Evolutionary conservation across 2,329 filamentous ascomycete genomes (phyloP).

Genomic region (Alternaria ethzedia): DNA sequence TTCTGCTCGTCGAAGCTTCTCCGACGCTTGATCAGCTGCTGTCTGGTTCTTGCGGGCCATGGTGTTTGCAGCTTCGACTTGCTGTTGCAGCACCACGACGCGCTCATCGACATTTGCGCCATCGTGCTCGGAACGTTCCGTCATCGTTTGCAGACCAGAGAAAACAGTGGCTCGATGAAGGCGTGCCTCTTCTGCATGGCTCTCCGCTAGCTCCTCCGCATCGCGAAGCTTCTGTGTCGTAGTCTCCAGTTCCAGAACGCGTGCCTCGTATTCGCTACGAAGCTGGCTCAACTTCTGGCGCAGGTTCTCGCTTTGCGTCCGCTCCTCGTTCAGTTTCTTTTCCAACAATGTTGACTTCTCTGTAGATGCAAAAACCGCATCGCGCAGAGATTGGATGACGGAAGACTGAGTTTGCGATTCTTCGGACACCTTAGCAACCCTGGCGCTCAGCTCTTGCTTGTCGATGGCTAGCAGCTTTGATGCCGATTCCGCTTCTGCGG

Average conservation of each 20-base stretch:
- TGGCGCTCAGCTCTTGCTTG: conserved; percentile 75
- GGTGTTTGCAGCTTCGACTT: conserved; percentile 77
- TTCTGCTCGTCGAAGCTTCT: conserved; percentile 89
- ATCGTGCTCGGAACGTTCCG: conserved; percentile 60
- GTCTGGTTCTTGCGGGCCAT: conserved; percentile 88
- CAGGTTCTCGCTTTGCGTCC: conserved; percentile 72
- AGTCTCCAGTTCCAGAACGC: conserved; percentile 76
- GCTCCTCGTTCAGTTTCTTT: conserved; percentile 82
- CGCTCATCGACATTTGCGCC: conserved; percentile 65
- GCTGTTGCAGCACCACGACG: conserved; percentile 75
- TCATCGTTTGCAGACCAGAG: conserved; percentile 78
- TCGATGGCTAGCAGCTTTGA: conserved; percentile 82
- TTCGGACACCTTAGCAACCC: conserved; percentile 70
- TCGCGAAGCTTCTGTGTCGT: conserved; percentile 78
- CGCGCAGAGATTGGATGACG: conserved; percentile 76
- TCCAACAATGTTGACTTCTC: conserved; percentile 80
- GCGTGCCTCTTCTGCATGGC: conserved; percentile 83
- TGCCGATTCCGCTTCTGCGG: conserved; percentile 76
- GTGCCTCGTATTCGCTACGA: conserved; percentile 81
- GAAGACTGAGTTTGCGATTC: conserved; percentile 72
- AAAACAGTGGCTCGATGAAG: conserved; percentile 85
- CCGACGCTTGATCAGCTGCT: conserved; percentile 83
- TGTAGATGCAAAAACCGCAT: conserved; percentile 78
- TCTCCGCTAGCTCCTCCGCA: conserved; percentile 86
- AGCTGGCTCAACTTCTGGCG: conserved; percentile 79